phyloP scores from a whole-genome alignment of 2,329 filamentous ascomycete genomes.

The Epicoccum nigrum region DNA sequence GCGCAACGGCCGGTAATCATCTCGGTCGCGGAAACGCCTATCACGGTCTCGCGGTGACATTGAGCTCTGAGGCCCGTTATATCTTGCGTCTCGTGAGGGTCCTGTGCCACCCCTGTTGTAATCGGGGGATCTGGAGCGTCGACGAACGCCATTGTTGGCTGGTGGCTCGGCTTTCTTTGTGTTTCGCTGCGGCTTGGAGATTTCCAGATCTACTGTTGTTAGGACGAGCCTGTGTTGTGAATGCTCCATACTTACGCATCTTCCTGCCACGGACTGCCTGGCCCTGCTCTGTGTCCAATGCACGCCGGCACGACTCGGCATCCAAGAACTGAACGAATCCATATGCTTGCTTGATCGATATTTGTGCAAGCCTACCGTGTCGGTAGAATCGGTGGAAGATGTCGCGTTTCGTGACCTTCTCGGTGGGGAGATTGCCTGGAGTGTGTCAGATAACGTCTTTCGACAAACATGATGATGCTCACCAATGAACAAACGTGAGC shows the following conservation, averaged over 20 bases:
- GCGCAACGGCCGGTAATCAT: constrained; percentile 62
- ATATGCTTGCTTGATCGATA: constrained; percentile 95
- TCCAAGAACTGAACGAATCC: constrained; percentile 95
- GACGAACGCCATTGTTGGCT: constrained; percentile 46
- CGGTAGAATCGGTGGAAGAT: constrained; percentile 89
- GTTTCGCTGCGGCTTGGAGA: constrained; percentile 86
- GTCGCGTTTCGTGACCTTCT: constrained; percentile 91
- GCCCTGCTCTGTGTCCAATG: constrained; percentile 80
- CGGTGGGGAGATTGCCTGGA: constrained; percentile 85
- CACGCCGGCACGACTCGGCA: constrained; percentile 72
- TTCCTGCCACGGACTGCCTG: constrained; percentile 84
- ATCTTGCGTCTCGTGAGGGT: constrained; percentile 51
- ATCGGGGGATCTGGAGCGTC: constrained; percentile 69
- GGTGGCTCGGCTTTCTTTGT: constrained; percentile 62
- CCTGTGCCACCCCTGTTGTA: constrained; percentile 54
- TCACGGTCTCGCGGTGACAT: constrained; percentile 54
- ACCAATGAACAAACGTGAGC: constrained; percentile 83
- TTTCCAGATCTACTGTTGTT: constrained; percentile 73
- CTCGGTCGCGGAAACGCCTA: constrained; percentile 60
- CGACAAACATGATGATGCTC: constrained; percentile 38
- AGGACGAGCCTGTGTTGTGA: constrained; percentile 25
- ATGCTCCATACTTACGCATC: constrained; percentile 73
- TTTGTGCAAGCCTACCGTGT: constrained; percentile 87
- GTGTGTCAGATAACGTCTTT: constrained; percentile 17
- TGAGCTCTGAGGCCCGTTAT: constrained; percentile 42